Conservation (phyloP, 176 grass and related monocot species). For the Triticum aestivum region IWGSC_CS_RefSeq_v2.1 NC_057798.1:514000787-514001286, state of each 20-base stretch:
- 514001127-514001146: neutral
- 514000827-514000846: neutral
- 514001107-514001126: constrained; percentile 43
- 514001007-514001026: constrained; percentile 56
- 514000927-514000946: constrained; percentile 64
- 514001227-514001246: constrained; percentile 50
- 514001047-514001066: constrained; percentile 71
- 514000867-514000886: neutral
- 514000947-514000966: constrained; percentile 83
- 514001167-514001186: neutral
- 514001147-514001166: neutral
- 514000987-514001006: constrained; percentile 66
- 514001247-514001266: constrained; percentile 87
- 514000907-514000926: constrained; percentile 23
- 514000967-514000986: constrained; percentile 73
- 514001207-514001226: neutral
- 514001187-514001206: neutral
- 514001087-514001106: constrained; percentile 82
- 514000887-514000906: neutral
- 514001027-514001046: constrained; percentile 86
- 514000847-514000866: neutral
- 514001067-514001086: constrained; percentile 93
- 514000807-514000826: constrained; percentile 51
- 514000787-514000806: constrained; percentile 81
- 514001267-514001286: constrained; percentile 78